Conservation (phyloP, 169 alveolate genomes). For the Ichthyophthirius multifiliis region DNA sequence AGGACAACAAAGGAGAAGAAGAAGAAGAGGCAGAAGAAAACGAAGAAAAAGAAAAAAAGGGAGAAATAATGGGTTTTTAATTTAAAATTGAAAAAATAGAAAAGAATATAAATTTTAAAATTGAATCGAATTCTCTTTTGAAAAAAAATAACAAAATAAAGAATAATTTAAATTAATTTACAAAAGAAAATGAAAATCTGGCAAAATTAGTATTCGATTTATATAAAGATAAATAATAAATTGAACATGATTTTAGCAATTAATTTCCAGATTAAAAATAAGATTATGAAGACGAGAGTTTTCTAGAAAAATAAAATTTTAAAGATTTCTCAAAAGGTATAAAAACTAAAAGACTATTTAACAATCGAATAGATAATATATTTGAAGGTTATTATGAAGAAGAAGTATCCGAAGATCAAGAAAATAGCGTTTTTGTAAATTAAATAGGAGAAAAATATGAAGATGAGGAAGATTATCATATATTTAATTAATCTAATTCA, state of each 20-base stretch:
- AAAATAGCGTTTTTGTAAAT: conserved; percentile 3
- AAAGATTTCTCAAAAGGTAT: neutral
- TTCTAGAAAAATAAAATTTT: no score
- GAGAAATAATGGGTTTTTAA: neutral
- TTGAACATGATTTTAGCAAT: no score
- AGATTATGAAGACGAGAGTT: no score
- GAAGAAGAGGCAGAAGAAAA: neutral
- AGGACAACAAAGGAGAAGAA: no score
- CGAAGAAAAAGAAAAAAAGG: neutral
- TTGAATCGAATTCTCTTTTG: no score
- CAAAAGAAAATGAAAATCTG: no score
- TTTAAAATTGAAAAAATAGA: neutral
- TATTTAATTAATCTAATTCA: neutral
- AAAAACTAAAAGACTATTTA: neutral
- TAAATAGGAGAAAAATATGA: neutral
- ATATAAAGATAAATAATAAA: no score
- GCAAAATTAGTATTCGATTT: no score
- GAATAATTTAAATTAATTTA: no score
- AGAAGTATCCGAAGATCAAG: neutral
- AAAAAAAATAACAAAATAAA: no score
- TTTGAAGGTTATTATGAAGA: neutral
- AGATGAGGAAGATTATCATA: neutral
- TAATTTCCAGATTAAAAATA: no score
- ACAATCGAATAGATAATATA: neutral
- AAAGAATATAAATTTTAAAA: neutral